Evolutionary conservation across 2,329 filamentous ascomycete species (phyloP).

Genomic region (Fusarium begoniae): DNA sequence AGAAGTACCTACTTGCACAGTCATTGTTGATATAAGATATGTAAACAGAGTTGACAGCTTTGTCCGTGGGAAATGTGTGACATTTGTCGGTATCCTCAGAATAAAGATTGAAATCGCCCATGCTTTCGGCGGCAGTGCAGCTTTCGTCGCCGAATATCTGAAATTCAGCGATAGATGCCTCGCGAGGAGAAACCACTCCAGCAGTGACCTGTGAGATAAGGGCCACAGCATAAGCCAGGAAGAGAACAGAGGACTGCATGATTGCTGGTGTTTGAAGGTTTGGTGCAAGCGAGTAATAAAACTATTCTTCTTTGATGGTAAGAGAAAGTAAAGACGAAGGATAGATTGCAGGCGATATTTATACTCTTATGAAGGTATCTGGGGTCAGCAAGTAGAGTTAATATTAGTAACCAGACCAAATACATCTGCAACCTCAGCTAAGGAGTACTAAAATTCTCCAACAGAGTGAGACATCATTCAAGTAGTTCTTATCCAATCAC

Average conservation of each 20-base stretch:
- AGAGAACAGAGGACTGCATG: not conserved
- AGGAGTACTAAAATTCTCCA: not conserved
- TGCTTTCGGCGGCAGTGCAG: not conserved
- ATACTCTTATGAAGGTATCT: not conserved
- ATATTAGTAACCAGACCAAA: not conserved
- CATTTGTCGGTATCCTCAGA: not conserved
- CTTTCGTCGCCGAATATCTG: not conserved
- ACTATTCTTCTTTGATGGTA: accelerated
- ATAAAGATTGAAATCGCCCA: not conserved
- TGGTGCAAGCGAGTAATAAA: not conserved
- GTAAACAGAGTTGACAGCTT: not conserved
- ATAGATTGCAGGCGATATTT: not conserved
- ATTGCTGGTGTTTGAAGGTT: not conserved
- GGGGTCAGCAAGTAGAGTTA: not conserved
- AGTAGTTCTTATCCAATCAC: not conserved
- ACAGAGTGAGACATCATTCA: not conserved
- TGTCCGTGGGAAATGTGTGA: not conserved
- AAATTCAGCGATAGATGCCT: not conserved
- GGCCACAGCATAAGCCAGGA: not conserved
- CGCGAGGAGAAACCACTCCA: not conserved
- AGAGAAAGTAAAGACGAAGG: not conserved
- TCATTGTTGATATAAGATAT: not conserved
- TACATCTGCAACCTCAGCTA: not conserved
- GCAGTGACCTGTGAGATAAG: not conserved
- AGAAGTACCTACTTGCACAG: not conserved